Conservation (phyloP, 305 asterid species). For the Fraxinus albicans region DNA sequence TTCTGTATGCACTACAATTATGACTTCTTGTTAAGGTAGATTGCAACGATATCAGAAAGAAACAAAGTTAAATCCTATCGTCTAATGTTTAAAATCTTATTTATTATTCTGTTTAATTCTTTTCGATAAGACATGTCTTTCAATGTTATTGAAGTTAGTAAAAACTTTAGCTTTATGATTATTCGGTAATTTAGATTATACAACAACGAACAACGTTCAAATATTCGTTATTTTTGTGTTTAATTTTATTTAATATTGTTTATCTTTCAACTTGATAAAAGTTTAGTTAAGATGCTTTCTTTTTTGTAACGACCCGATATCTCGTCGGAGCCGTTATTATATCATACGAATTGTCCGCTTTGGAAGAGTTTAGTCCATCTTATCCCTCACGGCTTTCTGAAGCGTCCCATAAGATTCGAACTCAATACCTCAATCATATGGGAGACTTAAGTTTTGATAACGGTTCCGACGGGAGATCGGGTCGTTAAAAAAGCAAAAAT, state of each 20-base stretch:
- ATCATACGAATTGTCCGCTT: too few species aligned
- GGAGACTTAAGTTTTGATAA: too few species aligned
- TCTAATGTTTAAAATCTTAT: background rate
- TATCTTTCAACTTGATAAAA: background rate
- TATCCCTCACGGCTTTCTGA: too few species aligned
- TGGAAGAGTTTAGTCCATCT: too few species aligned
- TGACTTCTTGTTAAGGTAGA: background rate
- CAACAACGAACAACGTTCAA: background rate
- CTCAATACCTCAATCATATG: too few species aligned
- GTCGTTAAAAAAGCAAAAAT: too few species aligned
- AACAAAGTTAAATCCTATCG: background rate
- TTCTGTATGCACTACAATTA: background rate
- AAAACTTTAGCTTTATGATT: background rate
- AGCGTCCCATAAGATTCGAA: too few species aligned
- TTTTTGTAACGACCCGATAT: background rate
- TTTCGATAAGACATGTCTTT: background rate
- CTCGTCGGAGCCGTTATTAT: too few species aligned
- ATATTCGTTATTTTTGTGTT: background rate
- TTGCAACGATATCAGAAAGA: background rate
- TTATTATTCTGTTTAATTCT: background rate
- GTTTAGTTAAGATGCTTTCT: background rate
- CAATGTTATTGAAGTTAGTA: background rate
- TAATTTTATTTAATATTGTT: background rate
- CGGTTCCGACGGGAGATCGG: too few species aligned
- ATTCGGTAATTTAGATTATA: background rate